Conservation (phyloP, 2,329 filamentous ascomycete species). For the Leptoxyphium fumago region DNA sequence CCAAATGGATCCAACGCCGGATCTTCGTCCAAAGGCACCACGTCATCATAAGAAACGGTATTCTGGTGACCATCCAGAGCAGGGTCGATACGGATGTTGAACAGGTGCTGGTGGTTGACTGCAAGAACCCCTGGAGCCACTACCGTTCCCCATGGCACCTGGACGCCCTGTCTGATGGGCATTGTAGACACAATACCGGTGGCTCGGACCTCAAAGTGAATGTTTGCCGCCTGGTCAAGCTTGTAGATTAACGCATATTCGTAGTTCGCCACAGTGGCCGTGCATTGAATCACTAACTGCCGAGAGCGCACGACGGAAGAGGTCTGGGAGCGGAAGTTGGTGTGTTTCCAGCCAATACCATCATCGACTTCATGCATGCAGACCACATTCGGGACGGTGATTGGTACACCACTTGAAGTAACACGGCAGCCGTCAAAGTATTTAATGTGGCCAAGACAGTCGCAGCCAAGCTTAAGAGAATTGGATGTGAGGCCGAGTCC, state of each 20-base stretch:
- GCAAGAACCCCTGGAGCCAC: slow-evolving; percentile 47
- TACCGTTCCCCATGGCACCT: slow-evolving; percentile 38
- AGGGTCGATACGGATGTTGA: slow-evolving; percentile 48
- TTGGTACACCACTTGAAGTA: slow-evolving; percentile 39
- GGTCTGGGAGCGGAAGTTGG: slow-evolving; percentile 49
- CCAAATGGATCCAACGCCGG: slow-evolving; percentile 41
- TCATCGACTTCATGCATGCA: slow-evolving; percentile 58
- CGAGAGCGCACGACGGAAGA: slow-evolving; percentile 47
- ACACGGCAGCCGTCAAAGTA: slow-evolving; percentile 60
- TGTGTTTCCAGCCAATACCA: slow-evolving; percentile 57
- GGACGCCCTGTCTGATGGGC: slow-evolving; percentile 12
- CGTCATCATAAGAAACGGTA: slow-evolving; percentile 39
- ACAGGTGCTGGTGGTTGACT: slow-evolving; percentile 54
- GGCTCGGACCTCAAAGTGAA: slow-evolving; percentile 47
- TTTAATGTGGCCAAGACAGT: slow-evolving; percentile 76
- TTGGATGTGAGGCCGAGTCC: slow-evolving; percentile 45
- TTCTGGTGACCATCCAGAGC: slow-evolving; percentile 44
- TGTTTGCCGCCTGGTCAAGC: slow-evolving; percentile 48
- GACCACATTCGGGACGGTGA: slow-evolving; percentile 43
- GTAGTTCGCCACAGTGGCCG: slow-evolving; percentile 56
- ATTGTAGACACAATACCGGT: slow-evolving; percentile 49
- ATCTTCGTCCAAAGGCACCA: slow-evolving; percentile 30
- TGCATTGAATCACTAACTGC: slow-evolving; percentile 51
- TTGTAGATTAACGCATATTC: slow-evolving; percentile 54
- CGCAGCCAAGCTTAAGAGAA: slow-evolving; percentile 51